A percentile compares a stretch with the other conserved stretches of the same genome.
Conservation (phyloP, 257 asterid species). For the Echites panduratus region DNA sequence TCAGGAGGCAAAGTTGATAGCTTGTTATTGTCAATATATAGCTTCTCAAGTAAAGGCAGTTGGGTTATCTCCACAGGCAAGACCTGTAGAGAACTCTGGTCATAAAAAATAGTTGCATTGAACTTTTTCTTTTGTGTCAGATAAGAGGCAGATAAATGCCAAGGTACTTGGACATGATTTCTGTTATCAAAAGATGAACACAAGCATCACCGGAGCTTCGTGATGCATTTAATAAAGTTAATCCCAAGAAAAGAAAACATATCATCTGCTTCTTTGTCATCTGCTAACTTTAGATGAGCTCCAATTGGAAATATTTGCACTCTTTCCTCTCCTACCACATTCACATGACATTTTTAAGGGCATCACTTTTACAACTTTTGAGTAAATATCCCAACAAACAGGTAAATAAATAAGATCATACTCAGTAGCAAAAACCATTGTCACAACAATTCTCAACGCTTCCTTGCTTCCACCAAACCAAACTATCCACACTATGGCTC, state of each 20-base stretch:
- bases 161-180: not conserved
- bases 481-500: not conserved
- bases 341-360: not conserved
- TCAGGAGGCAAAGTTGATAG: conserved; percentile 88
- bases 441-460: not conserved
- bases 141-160: not conserved
- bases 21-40: conserved; percentile 88
- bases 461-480: not conserved
- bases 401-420: not conserved
- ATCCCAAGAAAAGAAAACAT: not conserved
- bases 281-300: not conserved
- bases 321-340: not conserved
- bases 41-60: conserved; percentile 86
- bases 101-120: conserved; percentile 4
- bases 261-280: not conserved
- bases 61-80: conserved; percentile 86
- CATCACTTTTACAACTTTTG: not conserved
- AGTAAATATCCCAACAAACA: not conserved
- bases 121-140: not conserved
- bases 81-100: conserved; percentile 39
- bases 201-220: not conserved
- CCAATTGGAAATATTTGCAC: not conserved
- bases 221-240: conserved; percentile 2
- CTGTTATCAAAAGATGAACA: not conserved
- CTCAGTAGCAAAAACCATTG: not conserved